Base-by-base conservation (phyloP, 2,329 filamentous ascomycete species). In the Tricladium varicosporioides region DNA sequence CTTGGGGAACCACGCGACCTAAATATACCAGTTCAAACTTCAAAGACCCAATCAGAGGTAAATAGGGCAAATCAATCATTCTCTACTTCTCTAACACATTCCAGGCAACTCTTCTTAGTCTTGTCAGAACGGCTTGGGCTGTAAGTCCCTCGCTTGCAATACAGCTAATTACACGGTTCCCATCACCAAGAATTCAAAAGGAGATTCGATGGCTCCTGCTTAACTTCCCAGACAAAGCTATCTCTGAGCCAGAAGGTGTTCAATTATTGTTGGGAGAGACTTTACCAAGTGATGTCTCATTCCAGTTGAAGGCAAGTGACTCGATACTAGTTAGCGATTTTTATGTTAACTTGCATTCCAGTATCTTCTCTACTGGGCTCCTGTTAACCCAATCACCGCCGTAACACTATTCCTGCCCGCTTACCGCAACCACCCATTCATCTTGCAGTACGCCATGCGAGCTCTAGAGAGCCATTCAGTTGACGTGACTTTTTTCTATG, bases 401-500 rank as follows among this genome's bases (percentile, higher is more conserved):
- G 87, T 95, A 5, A 96, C 92, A 0, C 92, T 95, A 74, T 97
- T 99, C 76, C 72, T 96, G 64, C 95, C 95, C 0, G 86, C 88
- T 1, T 99, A 95, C 72, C 86, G 87, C 43, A 93, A 96, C 67
- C 88, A 99, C 68, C 90, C 95, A 0, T 95, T 92, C 73, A 81
- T 99, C 53, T 84, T 97, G 42, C 95, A 99, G 72, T 99, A 97
- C 72, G 94, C 94, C 1, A 96, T 99, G 87, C 85, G 92, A 67
- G 91, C 94, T 2, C 75, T 99, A 48, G 94, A 99, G 70, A 92
- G 89, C 65, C 94, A 99, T 69, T 88, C 92, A 0, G 87, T 97
- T n/a, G 94, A 97, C 70, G 86, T 97, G 16, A 96, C 93, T 0
- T 99, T 99, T 79, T 99, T 97, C 75, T 97, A 97, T 69, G 94